These are phyloP conservation scores for Helminthosporium solani DNA, from an alignment of 2,329 filamentous ascomycete genomes.

Conservation along the genomic window DNA sequence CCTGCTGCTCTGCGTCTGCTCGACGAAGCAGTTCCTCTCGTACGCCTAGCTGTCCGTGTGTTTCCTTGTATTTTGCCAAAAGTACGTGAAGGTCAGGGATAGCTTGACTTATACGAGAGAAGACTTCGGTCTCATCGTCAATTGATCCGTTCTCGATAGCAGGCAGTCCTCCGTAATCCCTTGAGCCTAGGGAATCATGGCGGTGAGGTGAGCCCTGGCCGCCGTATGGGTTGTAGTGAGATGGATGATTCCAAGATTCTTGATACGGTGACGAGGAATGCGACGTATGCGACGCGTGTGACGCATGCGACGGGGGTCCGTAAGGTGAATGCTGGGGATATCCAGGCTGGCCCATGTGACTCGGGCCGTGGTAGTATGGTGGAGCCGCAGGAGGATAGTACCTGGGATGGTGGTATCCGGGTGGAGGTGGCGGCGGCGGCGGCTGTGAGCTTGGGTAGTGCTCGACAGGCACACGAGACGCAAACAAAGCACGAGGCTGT, in stretches of 20 bases:
- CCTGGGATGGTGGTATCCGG: slow-evolving; percentile 38
- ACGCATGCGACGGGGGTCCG: slow-evolving; percentile 35
- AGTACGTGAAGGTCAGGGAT: slow-evolving; percentile 43
- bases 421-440: slow-evolving; percentile 69
- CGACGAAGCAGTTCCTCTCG: slow-evolving; percentile 54
- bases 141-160: slow-evolving; percentile 34
- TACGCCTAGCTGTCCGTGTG: slow-evolving; percentile 51
- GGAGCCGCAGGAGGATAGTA: slow-evolving; percentile 39
- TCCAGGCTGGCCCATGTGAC: slow-evolving; percentile 37
- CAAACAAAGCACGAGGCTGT: slow-evolving; percentile 34
- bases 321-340: slow-evolving; percentile 36
- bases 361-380: slow-evolving; percentile 37
- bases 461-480: slow-evolving; percentile 39
- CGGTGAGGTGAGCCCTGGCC: slow-evolving; percentile 35
- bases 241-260: slow-evolving; percentile 38
- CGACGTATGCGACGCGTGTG: slow-evolving; percentile 28
- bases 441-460: slow-evolving; percentile 60
- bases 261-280: slow-evolving; percentile 42
- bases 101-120: slow-evolving; percentile 40
- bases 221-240: slow-evolving; percentile 38
- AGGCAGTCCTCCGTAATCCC: slow-evolving; percentile 34
- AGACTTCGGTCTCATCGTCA: slow-evolving; percentile 41
- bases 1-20: slow-evolving; percentile 51
- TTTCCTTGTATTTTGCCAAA: slow-evolving; percentile 51
- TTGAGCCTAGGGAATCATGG: slow-evolving; percentile 41